Conservation (phyloP, 2,329 filamentous ascomycete genomes). For the Penicillium sp. region DNA sequence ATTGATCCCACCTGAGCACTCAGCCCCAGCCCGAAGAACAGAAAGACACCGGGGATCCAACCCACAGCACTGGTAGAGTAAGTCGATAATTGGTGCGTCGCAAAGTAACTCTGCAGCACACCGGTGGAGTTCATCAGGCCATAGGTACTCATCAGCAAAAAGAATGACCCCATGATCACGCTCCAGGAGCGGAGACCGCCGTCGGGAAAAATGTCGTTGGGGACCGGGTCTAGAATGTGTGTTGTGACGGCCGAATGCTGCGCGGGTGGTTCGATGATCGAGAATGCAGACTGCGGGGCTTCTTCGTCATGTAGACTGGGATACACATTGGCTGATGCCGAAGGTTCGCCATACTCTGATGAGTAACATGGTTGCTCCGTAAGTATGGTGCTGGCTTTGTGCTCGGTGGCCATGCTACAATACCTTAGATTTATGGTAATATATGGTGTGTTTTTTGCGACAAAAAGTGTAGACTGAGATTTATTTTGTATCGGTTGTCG, state of each 20-base stretch:
- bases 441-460: background rate
- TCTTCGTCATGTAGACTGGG: slow-evolving; percentile 13
- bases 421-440: background rate
- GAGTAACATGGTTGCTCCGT: background rate
- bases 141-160: slow-evolving; percentile 41
- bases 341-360: background rate
- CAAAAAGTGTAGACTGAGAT: background rate
- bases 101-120: slow-evolving; percentile 50
- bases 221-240: slow-evolving; percentile 9
- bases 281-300: slow-evolving; percentile 18
- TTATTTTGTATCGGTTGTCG: background rate
- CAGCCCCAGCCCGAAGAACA: slow-evolving; percentile 46
- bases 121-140: slow-evolving; percentile 55
- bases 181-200: slow-evolving; percentile 39
- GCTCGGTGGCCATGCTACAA: slow-evolving; percentile 5
- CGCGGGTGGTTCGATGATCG: slow-evolving; percentile 19
- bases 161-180: slow-evolving; percentile 39
- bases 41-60: slow-evolving; percentile 53
- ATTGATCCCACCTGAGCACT: slow-evolving; percentile 52
- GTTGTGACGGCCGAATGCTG: slow-evolving; percentile 20
- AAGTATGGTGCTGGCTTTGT: background rate
- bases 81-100: slow-evolving; percentile 44
- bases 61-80: slow-evolving; percentile 50
- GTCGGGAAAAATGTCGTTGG: slow-evolving; percentile 31
- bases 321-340: background rate